Percentiles rank a stretch among this genome's conserved stretches.
phyloP scores from a whole-genome alignment of 495 filamentous ascomycete genomes.

The Tricharina praecox region DNA sequence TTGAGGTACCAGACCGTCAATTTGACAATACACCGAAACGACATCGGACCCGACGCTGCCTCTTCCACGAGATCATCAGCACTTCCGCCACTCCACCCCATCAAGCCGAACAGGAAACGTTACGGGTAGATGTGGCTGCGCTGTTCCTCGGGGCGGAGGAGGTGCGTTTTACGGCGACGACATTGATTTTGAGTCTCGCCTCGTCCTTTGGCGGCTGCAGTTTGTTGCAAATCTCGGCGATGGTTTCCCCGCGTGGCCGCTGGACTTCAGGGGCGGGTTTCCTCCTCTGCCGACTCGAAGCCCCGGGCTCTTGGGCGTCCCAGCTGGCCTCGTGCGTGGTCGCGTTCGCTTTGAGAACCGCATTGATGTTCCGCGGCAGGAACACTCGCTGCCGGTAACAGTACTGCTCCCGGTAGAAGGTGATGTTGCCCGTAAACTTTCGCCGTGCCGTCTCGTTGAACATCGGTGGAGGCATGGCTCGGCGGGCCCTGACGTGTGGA shows the following conservation, averaged over 20 bases:
- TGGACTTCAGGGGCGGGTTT: no score
- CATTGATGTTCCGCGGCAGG: conserved; percentile 21
- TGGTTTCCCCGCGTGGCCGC: no score
- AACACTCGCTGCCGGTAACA: conserved; percentile 17
- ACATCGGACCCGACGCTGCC: background rate
- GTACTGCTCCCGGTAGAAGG: conserved; percentile 17
- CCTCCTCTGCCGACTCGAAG: no score
- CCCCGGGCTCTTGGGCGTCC: no score
- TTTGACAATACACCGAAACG: conserved; percentile 19
- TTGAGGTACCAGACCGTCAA: conserved; percentile 17
- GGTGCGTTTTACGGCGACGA: conserved; percentile 14
- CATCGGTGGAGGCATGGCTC: background rate
- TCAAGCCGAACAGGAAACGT: background rate
- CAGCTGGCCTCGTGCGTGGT: no score
- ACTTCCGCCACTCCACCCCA: background rate
- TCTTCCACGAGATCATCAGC: background rate
- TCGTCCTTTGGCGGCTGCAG: no score
- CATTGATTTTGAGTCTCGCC: conserved; percentile 21
- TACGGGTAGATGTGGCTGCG: background rate
- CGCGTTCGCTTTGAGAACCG: no score
- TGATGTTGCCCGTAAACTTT: conserved; percentile 22
- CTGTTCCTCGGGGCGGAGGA: background rate
- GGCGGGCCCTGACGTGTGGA: no score
- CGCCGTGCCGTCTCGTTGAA: conserved; percentile 3
- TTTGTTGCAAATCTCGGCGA: no score